A percentile compares a stretch with the other conserved stretches of the same genome.
These are phyloP conservation scores for Moelleriella libera DNA, from an alignment of 2,329 filamentous ascomycete genomes.

Conservation along the genomic window DNA sequence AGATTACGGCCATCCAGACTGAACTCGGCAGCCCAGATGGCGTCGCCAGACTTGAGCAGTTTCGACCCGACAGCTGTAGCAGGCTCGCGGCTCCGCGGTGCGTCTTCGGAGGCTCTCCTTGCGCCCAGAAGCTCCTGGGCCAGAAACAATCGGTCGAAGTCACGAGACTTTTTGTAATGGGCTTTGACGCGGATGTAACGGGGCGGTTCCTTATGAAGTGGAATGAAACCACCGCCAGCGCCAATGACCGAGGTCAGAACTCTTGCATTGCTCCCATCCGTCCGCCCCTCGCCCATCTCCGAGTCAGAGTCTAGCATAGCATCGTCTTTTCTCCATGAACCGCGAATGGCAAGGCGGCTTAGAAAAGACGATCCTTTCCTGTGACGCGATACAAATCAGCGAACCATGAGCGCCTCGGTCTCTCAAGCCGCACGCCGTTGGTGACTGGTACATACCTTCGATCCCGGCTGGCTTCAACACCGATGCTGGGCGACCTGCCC, in stretches of 20 bases:
- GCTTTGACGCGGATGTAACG: conserved; percentile 78
- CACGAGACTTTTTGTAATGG: conserved; percentile 65
- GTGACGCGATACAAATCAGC: not conserved
- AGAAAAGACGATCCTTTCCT: conserved; percentile 87
- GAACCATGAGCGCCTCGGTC: not conserved
- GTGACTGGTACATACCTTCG: conserved; percentile 39
- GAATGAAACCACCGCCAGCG: conserved; percentile 58
- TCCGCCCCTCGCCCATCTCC: conserved; percentile 52
- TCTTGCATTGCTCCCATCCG: conserved; percentile 69
- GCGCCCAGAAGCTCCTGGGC: conserved; percentile 75
- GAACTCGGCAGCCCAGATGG: conserved; percentile 87
- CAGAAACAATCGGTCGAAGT: conserved; percentile 80
- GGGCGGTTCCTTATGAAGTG: conserved; percentile 75
- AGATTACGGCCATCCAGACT: conserved; percentile 84
- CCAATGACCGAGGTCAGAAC: conserved; percentile 68
- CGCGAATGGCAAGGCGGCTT: conserved; percentile 61
- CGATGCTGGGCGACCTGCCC: conserved; percentile 19
- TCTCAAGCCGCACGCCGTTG: not conserved
- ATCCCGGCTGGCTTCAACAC: conserved; percentile 38
- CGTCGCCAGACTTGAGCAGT: conserved; percentile 37
- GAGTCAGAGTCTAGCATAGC: conserved; percentile 50
- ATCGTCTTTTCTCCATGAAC: conserved; percentile 59
- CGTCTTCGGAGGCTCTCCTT: conserved; percentile 19
- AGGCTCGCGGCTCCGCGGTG: conserved; percentile 14
- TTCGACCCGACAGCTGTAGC: conserved; percentile 25